These are phyloP conservation scores for Suillus variegatus DNA, from an alignment of 768 basidiomycete species.

Conservation along the genomic window DNA sequence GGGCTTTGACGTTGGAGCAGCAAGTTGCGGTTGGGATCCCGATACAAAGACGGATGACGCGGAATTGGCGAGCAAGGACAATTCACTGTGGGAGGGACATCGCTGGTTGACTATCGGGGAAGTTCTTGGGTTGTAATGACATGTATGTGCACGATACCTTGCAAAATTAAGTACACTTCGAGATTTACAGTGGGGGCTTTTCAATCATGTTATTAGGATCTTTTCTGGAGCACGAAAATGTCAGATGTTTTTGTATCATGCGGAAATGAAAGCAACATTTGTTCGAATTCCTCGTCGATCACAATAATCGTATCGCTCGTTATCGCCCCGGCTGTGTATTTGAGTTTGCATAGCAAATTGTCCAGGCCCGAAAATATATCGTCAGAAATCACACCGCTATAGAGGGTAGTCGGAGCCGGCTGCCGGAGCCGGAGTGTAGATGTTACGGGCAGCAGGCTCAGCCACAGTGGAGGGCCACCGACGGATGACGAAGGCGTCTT, in stretches of 20 bases:
- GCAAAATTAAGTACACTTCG: not conserved
- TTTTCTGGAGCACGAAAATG: not conserved
- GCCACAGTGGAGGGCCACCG: no score
- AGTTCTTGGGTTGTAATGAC: constrained; percentile 5
- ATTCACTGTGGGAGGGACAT: constrained; percentile 23
- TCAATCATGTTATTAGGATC: not conserved
- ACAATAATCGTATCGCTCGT: not conserved
- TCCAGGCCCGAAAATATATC: not conserved
- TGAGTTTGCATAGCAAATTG: not conserved
- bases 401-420: not conserved
- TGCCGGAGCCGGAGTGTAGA: not conserved
- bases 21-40: constrained; percentile 23
- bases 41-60: constrained; percentile 12
- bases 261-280: not conserved
- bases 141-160: not conserved
- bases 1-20: constrained; percentile 16
- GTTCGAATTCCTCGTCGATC: not conserved
- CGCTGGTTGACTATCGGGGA: constrained; percentile 20
- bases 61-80: constrained; percentile 21
- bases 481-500: not conserved
- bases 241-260: not conserved
- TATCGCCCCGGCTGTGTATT: not conserved
- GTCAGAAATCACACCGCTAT: not conserved
- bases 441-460: not conserved
- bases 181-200: not conserved